phyloP scores from a whole-genome alignment of 352 stramenopile genomes.

The Phytophthora macrochlamydospora region DNA sequence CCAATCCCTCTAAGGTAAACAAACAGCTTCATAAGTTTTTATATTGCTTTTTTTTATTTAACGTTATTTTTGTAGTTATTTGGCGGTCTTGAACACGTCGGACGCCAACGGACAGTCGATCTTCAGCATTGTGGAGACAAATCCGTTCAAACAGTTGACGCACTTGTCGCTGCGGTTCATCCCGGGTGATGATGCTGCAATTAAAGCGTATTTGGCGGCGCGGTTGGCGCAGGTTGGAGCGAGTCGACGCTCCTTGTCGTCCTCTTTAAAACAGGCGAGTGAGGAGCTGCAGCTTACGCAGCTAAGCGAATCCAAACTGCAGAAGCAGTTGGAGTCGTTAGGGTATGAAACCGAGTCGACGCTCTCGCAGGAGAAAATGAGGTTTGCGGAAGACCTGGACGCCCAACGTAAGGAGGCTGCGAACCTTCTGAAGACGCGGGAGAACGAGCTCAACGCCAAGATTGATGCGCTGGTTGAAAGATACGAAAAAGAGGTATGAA shows the following conservation, averaged over 20 bases:
- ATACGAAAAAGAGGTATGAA: constrained; percentile 72
- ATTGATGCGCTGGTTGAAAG: constrained; percentile 57
- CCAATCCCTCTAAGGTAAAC: constrained; percentile 67
- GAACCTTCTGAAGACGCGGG: constrained; percentile 52
- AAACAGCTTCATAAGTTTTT: no score
- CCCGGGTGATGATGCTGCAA: constrained; percentile 83
- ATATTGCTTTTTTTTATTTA: neutral
- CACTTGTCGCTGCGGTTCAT: constrained; percentile 91
- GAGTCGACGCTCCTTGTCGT: constrained; percentile 48
- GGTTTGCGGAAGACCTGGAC: constrained; percentile 72
- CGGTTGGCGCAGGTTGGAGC: constrained; percentile 83
- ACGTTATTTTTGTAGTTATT: constrained; percentile 52
- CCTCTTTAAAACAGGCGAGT: constrained; percentile 49
- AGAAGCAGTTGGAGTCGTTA: constrained; percentile 59
- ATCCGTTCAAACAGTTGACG: constrained; percentile 95
- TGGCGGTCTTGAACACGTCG: constrained; percentile 81
- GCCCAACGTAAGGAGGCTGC: constrained; percentile 56
- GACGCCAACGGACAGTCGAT: constrained; percentile 65
- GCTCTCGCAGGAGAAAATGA: constrained; percentile 69
- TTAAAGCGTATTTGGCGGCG: constrained; percentile 92
- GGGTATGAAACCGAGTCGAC: constrained; percentile 60
- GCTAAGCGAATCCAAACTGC: constrained; percentile 45
- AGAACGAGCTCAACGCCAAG: constrained; percentile 71
- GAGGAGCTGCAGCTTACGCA: constrained; percentile 48
- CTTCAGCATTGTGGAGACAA: constrained; percentile 95